phyloP scores from a whole-genome alignment of 192 early-diverging fungal species.

The Mortierella hygrophila region DNA sequence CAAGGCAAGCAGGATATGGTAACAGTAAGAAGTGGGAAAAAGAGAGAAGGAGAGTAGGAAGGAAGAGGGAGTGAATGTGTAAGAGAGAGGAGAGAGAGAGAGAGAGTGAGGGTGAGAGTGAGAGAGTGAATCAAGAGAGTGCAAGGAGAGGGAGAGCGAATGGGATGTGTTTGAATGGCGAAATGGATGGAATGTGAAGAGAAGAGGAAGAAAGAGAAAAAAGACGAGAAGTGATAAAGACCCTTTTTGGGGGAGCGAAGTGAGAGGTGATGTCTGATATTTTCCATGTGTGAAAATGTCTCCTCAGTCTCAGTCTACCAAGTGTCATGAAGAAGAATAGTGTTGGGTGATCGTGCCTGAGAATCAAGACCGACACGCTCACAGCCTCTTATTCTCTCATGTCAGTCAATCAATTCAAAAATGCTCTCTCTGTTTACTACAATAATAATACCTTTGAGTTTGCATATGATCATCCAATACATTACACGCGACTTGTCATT shows the following conservation, averaged over 20 bases:
- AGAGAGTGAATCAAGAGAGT: not conserved
- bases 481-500: too few species aligned
- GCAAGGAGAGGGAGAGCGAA: not conserved
- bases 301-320: not conserved
- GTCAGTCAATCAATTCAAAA: not conserved
- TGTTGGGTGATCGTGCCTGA: not conserved
- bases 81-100: not conserved
- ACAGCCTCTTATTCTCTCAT: not conserved
- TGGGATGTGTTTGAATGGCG: not conserved
- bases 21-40: not conserved
- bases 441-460: too few species aligned
- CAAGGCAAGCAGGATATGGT: not conserved
- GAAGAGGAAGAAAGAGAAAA: not conserved
- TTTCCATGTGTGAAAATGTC: not conserved
- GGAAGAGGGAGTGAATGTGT: not conserved
- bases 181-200: not conserved
- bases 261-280: not conserved
- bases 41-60: not conserved
- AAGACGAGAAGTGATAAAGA: not conserved
- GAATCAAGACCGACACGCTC: conserved; percentile 4
- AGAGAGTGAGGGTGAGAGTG: not conserved
- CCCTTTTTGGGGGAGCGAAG: not conserved
- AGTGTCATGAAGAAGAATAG: not conserved
- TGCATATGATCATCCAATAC: too few species aligned
- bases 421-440: not conserved